Percentiles rank a stretch among this genome's conserved stretches.
These are phyloP conservation scores for Hypoxylon sp. DNA, from an alignment of 2,329 filamentous ascomycete species.

Conservation along the genomic window DNA sequence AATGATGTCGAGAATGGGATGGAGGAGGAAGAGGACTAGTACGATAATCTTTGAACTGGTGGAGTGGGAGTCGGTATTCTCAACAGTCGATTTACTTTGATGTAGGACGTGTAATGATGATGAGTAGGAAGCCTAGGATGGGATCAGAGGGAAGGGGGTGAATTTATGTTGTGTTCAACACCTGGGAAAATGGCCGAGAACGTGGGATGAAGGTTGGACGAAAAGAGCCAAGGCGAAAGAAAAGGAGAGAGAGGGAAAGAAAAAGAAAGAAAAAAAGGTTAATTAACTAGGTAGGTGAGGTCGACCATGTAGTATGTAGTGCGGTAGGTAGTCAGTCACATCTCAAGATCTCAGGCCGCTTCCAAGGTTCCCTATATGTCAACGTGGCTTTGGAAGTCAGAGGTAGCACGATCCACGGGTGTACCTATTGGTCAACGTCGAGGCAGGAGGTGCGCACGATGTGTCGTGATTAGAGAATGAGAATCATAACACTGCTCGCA, in stretches of 20 bases:
- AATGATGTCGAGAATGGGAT: not conserved
- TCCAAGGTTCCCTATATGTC: not conserved
- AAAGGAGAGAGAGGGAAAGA: too few relatives aligned
- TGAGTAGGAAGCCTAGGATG: conserved; percentile 5
- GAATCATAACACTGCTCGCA: conserved; percentile 36
- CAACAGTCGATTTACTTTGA: conserved; percentile 4
- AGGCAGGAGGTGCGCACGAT: conserved; percentile 18
- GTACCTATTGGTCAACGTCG: conserved; percentile 7
- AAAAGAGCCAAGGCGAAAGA: conserved; percentile 20
- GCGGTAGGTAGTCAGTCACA: conserved; percentile 14
- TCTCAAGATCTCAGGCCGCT: conserved; percentile 19
- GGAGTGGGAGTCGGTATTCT: conserved; percentile 3
- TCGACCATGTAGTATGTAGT: conserved; percentile 10
- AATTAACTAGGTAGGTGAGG: conserved; percentile 11
- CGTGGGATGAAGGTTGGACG: conserved; percentile 1
- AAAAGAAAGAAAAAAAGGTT: conserved; percentile 7
- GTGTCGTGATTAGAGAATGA: conserved; percentile 31
- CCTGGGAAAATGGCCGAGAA: not conserved
- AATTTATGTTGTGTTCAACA: conserved; percentile 36
- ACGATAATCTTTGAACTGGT: not conserved
- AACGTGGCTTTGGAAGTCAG: not conserved
- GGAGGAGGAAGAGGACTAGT: not conserved
- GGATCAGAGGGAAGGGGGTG: conserved; percentile 22
- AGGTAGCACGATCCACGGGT: not conserved
- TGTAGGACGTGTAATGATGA: conserved; percentile 13